phyloP scores from a whole-genome alignment of 1,139 yeast genomes.

The Yamadazyma siamensis region DNA sequence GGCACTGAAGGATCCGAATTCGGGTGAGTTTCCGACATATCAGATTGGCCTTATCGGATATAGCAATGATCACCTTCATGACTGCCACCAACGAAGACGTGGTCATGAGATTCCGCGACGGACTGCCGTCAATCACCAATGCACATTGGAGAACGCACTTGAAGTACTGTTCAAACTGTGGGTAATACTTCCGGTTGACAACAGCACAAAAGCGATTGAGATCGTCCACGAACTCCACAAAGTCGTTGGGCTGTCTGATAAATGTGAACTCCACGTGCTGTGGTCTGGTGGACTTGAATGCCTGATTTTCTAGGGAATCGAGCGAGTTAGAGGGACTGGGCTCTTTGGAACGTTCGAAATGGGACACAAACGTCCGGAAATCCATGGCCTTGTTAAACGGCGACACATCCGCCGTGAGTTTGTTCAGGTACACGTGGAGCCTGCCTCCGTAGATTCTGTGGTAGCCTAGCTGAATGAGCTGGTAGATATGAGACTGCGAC shows the following conservation, averaged over 20 bases:
- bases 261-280: conserved; percentile 25
- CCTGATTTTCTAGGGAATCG: conserved; percentile 6
- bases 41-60: conserved; percentile 14
- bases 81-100: conserved; percentile 27
- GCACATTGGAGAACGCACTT: conserved; percentile 19
- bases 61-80: conserved; percentile 22
- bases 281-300: conserved; percentile 23
- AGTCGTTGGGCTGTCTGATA: conserved; percentile 27
- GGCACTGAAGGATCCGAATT: conserved; percentile 30
- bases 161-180: conserved; percentile 15
- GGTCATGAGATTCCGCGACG: conserved; percentile 25
- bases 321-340: too few relatives aligned
- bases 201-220: conserved; percentile 22
- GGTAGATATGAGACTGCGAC: too few relatives aligned
- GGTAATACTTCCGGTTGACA: conserved; percentile 12
- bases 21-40: conserved; percentile 18
- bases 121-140: conserved; percentile 26
- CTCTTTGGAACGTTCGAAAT: too few relatives aligned
- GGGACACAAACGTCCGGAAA: too few relatives aligned
- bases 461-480: conserved; percentile 17
- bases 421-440: conserved; percentile 16
- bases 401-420: conserved; percentile 4
- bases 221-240: conserved; percentile 22
- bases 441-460: conserved; percentile 22
- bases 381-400: background rate